Percentiles rank a stretch among this genome's conserved stretches.
These are phyloP conservation scores for Flammula alnicola DNA, from an alignment of 1,284 basidiomycete species.

Conservation along the genomic window DNA sequence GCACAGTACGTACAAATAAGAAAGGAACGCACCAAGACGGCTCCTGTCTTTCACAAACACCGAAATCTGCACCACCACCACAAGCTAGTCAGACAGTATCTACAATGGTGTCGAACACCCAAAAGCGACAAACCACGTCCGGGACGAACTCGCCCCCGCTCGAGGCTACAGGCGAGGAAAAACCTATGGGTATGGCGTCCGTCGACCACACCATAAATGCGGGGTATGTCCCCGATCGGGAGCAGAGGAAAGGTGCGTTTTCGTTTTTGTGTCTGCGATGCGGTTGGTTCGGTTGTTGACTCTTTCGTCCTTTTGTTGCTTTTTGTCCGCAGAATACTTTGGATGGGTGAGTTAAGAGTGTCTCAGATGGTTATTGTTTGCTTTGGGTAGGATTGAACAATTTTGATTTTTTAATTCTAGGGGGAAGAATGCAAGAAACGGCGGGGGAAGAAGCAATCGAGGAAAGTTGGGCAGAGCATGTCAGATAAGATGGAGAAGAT, in stretches of 20 bases:
- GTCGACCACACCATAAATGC: constrained; percentile 19
- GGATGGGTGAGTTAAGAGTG: too few species aligned
- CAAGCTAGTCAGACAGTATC: too few species aligned
- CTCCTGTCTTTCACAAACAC: too few species aligned
- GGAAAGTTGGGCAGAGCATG: constrained; percentile 18
- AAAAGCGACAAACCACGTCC: background rate
- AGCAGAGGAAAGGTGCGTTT: constrained; percentile 24
- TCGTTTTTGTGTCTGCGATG: too few species aligned
- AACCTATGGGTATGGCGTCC: constrained; percentile 23
- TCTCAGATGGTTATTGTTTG: too few species aligned
- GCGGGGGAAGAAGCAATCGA: background rate
- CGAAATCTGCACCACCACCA: too few species aligned
- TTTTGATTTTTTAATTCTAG: too few species aligned
- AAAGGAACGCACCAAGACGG: too few species aligned
- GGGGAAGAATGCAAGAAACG: background rate
- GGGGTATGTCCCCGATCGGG: constrained; percentile 19
- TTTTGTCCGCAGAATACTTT: constrained; percentile 15
- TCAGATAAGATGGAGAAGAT: constrained; percentile 15
- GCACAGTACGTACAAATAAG: too few species aligned
- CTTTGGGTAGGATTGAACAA: too few species aligned
- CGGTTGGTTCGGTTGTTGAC: background rate
- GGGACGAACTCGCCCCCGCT: constrained; percentile 28
- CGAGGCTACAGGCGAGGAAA: constrained; percentile 22
- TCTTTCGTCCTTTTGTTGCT: background rate
- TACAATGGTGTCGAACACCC: too few species aligned